phyloP scores from a whole-genome alignment of 2,329 filamentous ascomycete genomes.

The Tolypocladium pustulatum region DNA sequence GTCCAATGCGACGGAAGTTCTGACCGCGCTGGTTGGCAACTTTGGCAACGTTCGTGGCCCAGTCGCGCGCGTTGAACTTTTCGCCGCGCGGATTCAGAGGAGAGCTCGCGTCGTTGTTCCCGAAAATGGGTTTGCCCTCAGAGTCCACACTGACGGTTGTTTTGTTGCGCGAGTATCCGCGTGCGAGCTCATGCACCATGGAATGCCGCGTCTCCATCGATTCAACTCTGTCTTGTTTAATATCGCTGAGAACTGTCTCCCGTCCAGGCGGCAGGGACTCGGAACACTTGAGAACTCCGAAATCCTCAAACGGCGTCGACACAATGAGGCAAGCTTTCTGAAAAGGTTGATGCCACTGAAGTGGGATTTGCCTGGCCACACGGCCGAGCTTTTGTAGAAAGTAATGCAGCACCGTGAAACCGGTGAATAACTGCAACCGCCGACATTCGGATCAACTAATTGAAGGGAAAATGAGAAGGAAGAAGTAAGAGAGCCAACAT shows the following conservation, averaged over 20 bases:
- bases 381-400: background rate
- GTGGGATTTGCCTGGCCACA: too few relatives aligned
- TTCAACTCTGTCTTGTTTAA: background rate
- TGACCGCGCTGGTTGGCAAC: background rate
- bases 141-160: background rate
- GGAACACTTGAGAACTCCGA: too few relatives aligned
- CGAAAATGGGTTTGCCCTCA: background rate
- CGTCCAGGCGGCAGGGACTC: background rate
- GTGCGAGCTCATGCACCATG: background rate
- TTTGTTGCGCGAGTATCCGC: background rate
- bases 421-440: background rate
- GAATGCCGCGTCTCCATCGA: background rate
- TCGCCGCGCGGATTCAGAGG: background rate
- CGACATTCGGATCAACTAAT: background rate
- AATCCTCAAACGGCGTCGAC: too few relatives aligned
- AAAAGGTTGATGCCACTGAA: background rate
- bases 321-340: background rate
- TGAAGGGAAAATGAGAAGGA: too few relatives aligned
- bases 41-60: background rate
- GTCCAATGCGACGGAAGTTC: background rate
- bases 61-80: background rate
- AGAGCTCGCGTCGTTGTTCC: background rate
- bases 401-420: too few relatives aligned
- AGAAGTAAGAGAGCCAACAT: too few relatives aligned
- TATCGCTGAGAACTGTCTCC: background rate